Conservation (phyloP, 495 filamentous ascomycete genomes). For the Penicillium herquei region DNA sequence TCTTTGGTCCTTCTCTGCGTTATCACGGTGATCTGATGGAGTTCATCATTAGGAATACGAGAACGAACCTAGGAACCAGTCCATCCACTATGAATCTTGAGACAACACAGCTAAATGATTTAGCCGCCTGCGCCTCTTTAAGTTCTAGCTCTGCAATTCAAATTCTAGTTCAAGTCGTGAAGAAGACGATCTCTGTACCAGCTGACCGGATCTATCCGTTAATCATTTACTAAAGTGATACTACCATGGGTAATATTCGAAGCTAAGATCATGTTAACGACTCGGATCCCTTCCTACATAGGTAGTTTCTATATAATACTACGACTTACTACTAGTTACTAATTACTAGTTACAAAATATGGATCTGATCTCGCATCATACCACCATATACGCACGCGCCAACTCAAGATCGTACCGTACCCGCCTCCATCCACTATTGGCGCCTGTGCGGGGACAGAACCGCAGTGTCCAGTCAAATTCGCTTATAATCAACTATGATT, state of each 20-base stretch:
- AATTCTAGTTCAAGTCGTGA: not conserved
- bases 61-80: not conserved
- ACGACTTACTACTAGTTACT: too few relatives aligned
- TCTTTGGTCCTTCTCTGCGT: not conserved
- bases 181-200: not conserved
- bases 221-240: not conserved
- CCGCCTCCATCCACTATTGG: not conserved
- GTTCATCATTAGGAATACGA: not conserved
- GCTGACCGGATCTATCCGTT: not conserved
- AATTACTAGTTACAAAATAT: too few relatives aligned
- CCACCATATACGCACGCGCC: too few relatives aligned
- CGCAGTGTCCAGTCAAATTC: not conserved
- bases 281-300: too few relatives aligned
- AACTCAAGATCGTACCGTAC: not conserved
- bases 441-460: too few relatives aligned
- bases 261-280: too few relatives aligned
- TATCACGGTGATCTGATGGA: not conserved
- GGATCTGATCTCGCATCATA: not conserved
- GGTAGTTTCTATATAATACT: too few relatives aligned
- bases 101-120: too few relatives aligned
- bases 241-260: too few relatives aligned
- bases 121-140: too few relatives aligned
- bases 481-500: conserved; percentile 3
- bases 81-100: too few relatives aligned
- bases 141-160: too few relatives aligned